Evolutionary conservation across 1,284 basidiomycete species (phyloP).

Genomic region (Takashimella koratensis): DNA sequence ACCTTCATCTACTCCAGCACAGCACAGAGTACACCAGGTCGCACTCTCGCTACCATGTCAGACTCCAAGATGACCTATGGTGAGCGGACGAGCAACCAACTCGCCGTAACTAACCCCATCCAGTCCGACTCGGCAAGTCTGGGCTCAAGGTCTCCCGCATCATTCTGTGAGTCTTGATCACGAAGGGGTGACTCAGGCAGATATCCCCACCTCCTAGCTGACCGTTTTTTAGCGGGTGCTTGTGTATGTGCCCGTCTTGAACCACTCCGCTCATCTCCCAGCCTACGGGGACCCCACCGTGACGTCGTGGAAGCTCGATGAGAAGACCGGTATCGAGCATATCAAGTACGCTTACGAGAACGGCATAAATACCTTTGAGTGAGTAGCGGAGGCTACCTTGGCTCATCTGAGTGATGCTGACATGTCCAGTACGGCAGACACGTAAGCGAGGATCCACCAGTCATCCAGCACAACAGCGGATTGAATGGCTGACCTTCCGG

Average conservation of each 20-base stretch:
- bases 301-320: slow-evolving; percentile 38
- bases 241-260: slow-evolving; percentile 17
- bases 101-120: no score
- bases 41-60: no score
- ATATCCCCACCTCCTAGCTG: no score
- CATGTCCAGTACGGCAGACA: slow-evolving; percentile 28
- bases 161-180: slow-evolving; percentile 33
- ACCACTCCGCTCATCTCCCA: no score
- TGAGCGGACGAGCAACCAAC: no score
- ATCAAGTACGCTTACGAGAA: slow-evolving; percentile 42
- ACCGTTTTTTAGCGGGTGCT: slow-evolving; percentile 37
- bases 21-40: no score
- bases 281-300: slow-evolving; percentile 27
- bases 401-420: no score
- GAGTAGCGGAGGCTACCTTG: slow-evolving; percentile 8
- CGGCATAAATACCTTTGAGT: slow-evolving; percentile 45
- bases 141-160: slow-evolving; percentile 36
- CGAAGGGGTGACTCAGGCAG: neutral
- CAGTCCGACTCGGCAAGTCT: no score
- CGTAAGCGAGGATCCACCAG: no score
- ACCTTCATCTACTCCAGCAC: no score
- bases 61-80: no score
- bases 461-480: no score
- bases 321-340: slow-evolving; percentile 40
- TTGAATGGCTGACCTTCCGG: neutral